Conservation (phyloP, 768 basidiomycete species). For the Lactarius sanguifluus region DNA sequence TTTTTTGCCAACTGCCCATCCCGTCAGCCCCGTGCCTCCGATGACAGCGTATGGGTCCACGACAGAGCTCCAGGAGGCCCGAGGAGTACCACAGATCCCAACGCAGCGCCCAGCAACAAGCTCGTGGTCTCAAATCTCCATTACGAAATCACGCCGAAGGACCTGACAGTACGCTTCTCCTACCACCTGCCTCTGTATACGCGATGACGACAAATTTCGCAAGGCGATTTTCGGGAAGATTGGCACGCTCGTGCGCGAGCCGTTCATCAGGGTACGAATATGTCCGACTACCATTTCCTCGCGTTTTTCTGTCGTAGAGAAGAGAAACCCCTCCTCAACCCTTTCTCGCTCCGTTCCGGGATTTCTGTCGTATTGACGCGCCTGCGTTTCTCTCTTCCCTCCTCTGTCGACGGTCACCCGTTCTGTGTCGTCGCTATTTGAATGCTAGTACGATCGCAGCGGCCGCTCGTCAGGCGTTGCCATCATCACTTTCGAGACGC, state of each 20-base stretch:
- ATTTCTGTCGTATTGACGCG: conserved; percentile 26
- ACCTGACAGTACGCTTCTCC: conserved; percentile 66
- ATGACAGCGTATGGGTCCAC: conserved; percentile 23
- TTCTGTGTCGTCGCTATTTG: conserved; percentile 41
- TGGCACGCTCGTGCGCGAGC: conserved; percentile 90
- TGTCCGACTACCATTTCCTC: conserved; percentile 45
- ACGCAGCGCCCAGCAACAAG: conserved; percentile 32
- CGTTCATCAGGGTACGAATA: conserved; percentile 89
- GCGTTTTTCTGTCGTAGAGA: conserved; percentile 55
- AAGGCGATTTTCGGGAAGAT: conserved; percentile 90
- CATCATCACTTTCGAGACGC: conserved; percentile 74
- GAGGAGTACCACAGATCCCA: not conserved
- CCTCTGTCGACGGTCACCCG: conserved; percentile 15
- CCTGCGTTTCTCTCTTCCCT: conserved; percentile 18
- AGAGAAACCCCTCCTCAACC: conserved; percentile 44
- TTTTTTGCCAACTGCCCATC: conserved; percentile 5
- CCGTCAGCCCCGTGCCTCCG: conserved; percentile 23
- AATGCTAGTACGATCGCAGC: conserved; percentile 89
- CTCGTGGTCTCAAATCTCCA: conserved; percentile 85
- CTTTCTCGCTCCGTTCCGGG: conserved; percentile 41
- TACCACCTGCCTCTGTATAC: conserved; percentile 14
- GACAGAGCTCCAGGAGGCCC: conserved; percentile 21
- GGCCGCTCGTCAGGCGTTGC: conserved; percentile 88
- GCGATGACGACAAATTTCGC: not conserved
- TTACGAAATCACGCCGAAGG: conserved; percentile 88